These are phyloP conservation scores for Cercospora brassicicola DNA, from an alignment of 2,329 filamentous ascomycete genomes.

Conservation along the genomic window DNA sequence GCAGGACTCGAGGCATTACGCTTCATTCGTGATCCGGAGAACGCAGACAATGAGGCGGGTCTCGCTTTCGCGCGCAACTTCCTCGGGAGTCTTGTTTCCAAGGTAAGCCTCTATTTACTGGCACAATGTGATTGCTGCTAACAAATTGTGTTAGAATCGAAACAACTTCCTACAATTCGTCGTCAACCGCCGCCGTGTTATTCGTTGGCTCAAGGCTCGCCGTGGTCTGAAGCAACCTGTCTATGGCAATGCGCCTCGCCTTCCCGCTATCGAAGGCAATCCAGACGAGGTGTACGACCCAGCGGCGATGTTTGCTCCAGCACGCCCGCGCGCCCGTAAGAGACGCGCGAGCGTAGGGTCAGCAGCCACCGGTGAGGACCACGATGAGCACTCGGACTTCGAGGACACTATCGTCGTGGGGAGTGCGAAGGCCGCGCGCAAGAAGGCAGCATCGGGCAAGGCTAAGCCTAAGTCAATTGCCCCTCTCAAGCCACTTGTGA, in stretches of 20 bases:
- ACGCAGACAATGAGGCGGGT: constrained; percentile 8
- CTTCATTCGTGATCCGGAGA: constrained; percentile 20
- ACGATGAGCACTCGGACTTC: not conserved
- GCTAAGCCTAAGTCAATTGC: not conserved
- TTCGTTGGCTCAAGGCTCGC: constrained; percentile 10
- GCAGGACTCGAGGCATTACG: constrained; percentile 21
- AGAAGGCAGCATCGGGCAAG: not conserved
- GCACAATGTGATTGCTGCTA: not conserved
- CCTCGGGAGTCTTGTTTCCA: constrained; percentile 16
- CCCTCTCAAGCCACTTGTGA: not conserved
- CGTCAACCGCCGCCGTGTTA: constrained; percentile 11
- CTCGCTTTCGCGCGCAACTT: constrained; percentile 15
- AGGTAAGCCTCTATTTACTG: constrained; percentile 14
- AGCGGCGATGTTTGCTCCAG: not conserved
- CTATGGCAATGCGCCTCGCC: not conserved
- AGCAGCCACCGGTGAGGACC: constrained; percentile 6
- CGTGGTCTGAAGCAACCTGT: not conserved
- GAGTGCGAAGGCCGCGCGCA: not conserved
- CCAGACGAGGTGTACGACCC: not conserved
- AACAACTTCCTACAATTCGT: constrained; percentile 15
- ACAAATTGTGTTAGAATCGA: constrained; percentile 15
- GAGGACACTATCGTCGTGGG: not conserved
- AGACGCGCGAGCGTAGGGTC: not conserved
- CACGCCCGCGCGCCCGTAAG: not conserved
- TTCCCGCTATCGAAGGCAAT: not conserved